Base-by-base conservation (phyloP, 495 filamentous ascomycete genomes). In the Cercophora scortea region DNA sequence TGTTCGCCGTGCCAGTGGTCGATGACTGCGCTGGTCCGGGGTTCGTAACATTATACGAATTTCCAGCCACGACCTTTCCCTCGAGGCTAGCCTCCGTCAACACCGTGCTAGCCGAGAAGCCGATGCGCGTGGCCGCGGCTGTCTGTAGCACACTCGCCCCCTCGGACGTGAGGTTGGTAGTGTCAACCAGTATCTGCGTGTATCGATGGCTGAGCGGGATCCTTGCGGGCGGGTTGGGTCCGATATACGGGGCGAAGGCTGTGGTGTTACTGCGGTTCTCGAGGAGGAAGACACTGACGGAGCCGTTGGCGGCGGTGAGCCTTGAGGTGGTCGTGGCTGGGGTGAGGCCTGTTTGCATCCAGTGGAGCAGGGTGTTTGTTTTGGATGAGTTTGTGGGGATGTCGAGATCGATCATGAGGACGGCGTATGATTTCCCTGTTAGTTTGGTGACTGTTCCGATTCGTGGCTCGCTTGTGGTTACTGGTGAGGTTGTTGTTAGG, bases 31-130 rank as follows among this genome's bases (percentile, higher is more conserved):
- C 67, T 18, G 69, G 71, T 32, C 70, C 70, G 0, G 67, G 62
- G 56, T 75, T 75, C 10, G 69, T 73, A 15, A 73, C 72, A 41
- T 72, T 70, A 51, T 63, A 75, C 47, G 61, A 73, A 51, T 71
- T 75, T n/a, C 66, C 72, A 8, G 71, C 72, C 10, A 73, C 53
- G 8, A 71, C 62, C 44, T 65, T 58, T 16, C 54, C 61, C 32
- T 17, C 54, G 9, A 75, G 56, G 12, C 61, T 61, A 36, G 67
- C 69, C 35, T 57, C 19, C 11, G 53, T 54, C 34, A 75, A 53
- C 17, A 69, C 61, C 32, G 33, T 11, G 15, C 44, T 10, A 0
- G 64, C 63, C 36, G 68, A 51, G 51, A 75, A 73, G 39, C 61
- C 62, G 32, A 62, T 13, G 19, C 41, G n/a, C 4, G 25, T 25